Evolutionary conservation across 176 grass and related monocot genomes (phyloP).

Genomic region (Hyparrhenia diplandra): DNA sequence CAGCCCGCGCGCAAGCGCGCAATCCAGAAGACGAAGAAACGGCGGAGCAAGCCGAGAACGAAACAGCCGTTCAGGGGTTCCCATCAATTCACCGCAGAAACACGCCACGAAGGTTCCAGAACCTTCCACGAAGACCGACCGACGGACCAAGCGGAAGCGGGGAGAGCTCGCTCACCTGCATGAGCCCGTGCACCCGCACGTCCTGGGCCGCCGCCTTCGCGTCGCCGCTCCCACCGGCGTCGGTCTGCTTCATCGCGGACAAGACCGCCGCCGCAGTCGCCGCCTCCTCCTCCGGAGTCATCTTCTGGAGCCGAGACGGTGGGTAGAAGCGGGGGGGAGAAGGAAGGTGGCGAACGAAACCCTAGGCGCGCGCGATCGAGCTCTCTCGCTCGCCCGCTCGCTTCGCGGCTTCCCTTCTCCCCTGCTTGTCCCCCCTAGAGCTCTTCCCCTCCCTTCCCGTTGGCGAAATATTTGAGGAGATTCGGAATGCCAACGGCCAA

Average conservation of each 20-base stretch:
- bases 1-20: neutral
- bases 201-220: neutral
- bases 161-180: slow-evolving; percentile 37
- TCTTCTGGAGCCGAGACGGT: neutral
- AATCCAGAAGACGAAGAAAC: neutral
- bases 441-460: neutral
- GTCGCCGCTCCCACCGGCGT: neutral
- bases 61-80: neutral
- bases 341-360: slow-evolving; percentile 14
- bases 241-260: neutral
- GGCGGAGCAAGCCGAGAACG: neutral
- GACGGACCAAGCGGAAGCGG: neutral
- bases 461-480: neutral
- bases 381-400: neutral
- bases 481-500: neutral
- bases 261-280: neutral
- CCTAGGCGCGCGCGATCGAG: slow-evolving; percentile 10
- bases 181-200: neutral
- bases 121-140: neutral
- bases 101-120: neutral
- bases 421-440: neutral
- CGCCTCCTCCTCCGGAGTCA: neutral
- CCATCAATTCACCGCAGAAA: neutral
- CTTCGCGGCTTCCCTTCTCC: neutral
- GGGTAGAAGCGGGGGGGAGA: neutral